These are phyloP conservation scores for Fusarium xylarioides DNA, from an alignment of 2,329 filamentous ascomycete species.

Conservation along the genomic window DNA sequence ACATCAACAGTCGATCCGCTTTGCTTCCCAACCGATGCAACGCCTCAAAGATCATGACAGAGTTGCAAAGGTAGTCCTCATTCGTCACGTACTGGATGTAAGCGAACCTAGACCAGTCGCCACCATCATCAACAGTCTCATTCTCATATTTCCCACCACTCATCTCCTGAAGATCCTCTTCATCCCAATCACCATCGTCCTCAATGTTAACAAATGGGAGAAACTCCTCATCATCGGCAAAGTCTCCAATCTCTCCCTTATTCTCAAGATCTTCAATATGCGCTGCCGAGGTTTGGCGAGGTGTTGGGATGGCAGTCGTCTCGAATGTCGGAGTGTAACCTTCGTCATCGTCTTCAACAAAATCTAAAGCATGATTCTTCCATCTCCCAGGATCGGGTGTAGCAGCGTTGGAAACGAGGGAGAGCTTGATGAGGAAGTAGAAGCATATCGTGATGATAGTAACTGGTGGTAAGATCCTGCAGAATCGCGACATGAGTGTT, in stretches of 20 bases:
- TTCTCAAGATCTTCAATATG: slow-evolving; percentile 3
- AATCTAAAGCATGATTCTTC: neutral
- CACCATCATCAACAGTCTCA: neutral
- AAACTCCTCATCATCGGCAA: neutral
- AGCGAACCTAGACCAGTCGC: slow-evolving; percentile 48
- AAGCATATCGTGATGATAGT: neutral
- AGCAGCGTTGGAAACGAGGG: neutral
- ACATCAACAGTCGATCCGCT: slow-evolving; percentile 58
- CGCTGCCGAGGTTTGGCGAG: neutral
- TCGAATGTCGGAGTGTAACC: neutral
- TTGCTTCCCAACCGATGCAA: slow-evolving; percentile 53
- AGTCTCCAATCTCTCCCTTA: neutral
- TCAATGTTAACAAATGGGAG: neutral
- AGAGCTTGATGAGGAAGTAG: neutral
- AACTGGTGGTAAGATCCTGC: neutral
- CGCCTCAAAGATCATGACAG: slow-evolving; percentile 60
- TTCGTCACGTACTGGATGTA: slow-evolving; percentile 61
- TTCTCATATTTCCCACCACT: neutral
- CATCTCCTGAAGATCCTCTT: neutral
- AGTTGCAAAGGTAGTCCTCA: slow-evolving; percentile 59
- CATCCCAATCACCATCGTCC: neutral
- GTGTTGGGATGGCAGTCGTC: neutral
- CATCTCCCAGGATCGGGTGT: neutral
- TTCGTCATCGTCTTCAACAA: neutral
- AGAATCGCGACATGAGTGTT: neutral